A percentile compares a stretch with the other conserved stretches of the same genome.
Conservation (phyloP, 2,329 filamentous ascomycete species). For the Geosmithia flava region DNA sequence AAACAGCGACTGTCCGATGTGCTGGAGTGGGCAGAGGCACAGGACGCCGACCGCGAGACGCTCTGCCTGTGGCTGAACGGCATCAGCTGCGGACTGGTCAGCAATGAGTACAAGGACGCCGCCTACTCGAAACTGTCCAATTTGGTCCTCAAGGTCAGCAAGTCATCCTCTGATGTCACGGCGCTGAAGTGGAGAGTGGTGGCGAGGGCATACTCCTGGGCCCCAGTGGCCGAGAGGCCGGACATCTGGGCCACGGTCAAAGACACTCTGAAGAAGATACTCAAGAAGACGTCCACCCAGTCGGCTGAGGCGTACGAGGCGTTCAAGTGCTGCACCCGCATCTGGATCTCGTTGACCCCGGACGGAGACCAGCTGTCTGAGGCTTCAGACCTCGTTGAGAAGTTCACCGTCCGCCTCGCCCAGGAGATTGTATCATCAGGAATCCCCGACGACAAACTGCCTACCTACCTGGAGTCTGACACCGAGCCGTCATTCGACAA, state of each 20-base stretch:
- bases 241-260: conserved; percentile 20
- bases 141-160: conserved; percentile 15
- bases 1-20: conserved; percentile 28
- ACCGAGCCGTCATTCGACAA: conserved; percentile 11
- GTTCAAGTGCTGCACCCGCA: conserved; percentile 23
- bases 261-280: conserved; percentile 16
- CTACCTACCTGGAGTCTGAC: conserved; percentile 5
- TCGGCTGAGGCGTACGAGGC: conserved; percentile 25
- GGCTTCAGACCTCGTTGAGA: conserved; percentile 16
- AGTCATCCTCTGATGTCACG: conserved; percentile 14
- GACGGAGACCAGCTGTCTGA: conserved; percentile 17
- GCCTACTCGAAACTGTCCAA: conserved; percentile 25
- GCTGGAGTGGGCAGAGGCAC: conserved; percentile 26
- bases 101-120: conserved; percentile 28
- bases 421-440: conserved; percentile 13
- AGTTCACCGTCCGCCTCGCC: conserved; percentile 19
- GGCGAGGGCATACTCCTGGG: conserved; percentile 22
- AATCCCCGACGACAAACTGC: conserved; percentile 10
- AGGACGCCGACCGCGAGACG: conserved; percentile 16
- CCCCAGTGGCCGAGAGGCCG: conserved; percentile 12
- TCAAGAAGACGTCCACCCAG: conserved; percentile 17
- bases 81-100: conserved; percentile 26
- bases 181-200: conserved; percentile 28
- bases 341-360: conserved; percentile 24
- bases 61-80: conserved; percentile 28